These are phyloP conservation scores for Lachnellula arida DNA, from an alignment of 2,329 filamentous ascomycete genomes.

Conservation along the genomic window DNA sequence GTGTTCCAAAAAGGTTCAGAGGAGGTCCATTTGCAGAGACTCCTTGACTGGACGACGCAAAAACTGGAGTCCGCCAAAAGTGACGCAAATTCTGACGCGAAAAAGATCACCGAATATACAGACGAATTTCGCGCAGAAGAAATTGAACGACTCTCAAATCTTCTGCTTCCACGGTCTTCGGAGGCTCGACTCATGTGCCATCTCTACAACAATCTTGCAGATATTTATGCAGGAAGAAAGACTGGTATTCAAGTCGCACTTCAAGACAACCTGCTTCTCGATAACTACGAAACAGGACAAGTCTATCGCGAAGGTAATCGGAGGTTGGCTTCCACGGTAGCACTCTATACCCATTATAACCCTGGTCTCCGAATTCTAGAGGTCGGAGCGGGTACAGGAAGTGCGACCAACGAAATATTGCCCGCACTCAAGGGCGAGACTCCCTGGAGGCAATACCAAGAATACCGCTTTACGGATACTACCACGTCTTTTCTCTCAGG, in stretches of 20 bases:
- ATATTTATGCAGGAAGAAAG: not conserved
- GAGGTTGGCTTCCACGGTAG: not conserved
- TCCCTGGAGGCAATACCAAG: not conserved
- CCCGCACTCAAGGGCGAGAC: not conserved
- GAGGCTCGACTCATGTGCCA: not conserved
- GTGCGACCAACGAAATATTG: not conserved
- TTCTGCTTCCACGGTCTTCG: too few relatives aligned
- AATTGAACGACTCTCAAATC: too few relatives aligned
- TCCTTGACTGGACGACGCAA: not conserved
- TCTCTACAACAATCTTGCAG: not conserved
- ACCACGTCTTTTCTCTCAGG: slow-evolving; percentile 33
- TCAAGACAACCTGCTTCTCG: not conserved
- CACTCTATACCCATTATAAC: not conserved
- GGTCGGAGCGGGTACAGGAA: slow-evolving; percentile 9
- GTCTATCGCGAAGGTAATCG: not conserved
- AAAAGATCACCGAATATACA: too few relatives aligned
- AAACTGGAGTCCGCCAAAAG: not conserved
- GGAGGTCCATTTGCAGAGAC: not conserved
- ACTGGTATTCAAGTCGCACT: not conserved
- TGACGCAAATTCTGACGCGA: not conserved
- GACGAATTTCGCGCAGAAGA: too few relatives aligned
- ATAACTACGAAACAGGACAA: not conserved
- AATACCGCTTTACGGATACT: slow-evolving; percentile 20
- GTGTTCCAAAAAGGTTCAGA: not conserved
- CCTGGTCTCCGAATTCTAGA: slow-evolving; percentile 6